Percentiles rank a stretch among this genome's conserved stretches.
Evolutionary conservation across 2,329 filamentous ascomycete genomes (phyloP).

Genomic region (Rutstroemia sydowiana): DNA sequence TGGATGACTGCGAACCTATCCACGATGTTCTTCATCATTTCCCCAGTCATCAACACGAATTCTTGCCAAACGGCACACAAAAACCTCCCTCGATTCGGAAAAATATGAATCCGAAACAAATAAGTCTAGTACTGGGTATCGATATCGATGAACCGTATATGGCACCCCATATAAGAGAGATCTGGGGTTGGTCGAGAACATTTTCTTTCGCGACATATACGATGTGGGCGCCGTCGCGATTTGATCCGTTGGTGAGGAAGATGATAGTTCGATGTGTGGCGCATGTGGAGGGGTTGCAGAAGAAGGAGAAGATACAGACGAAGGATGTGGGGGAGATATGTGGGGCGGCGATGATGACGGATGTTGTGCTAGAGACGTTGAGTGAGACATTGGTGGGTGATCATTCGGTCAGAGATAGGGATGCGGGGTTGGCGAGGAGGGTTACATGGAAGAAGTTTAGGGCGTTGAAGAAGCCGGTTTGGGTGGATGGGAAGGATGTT

Average conservation of each 20-base stretch:
- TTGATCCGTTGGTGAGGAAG: slow-evolving; percentile 19
- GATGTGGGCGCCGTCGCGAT: slow-evolving; percentile 20
- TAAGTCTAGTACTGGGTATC: slow-evolving; percentile 21
- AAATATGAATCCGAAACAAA: no score
- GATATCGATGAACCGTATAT: slow-evolving; percentile 22
- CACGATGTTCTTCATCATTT: background rate
- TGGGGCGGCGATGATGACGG: slow-evolving; percentile 21
- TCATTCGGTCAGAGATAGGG: slow-evolving; percentile 17
- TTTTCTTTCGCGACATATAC: slow-evolving; percentile 16
- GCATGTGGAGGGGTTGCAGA: slow-evolving; percentile 7
- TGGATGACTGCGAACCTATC: slow-evolving; percentile 14
- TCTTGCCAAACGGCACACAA: no score
- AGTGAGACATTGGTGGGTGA: slow-evolving; percentile 12
- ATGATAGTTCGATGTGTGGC: slow-evolving; percentile 20
- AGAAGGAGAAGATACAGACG: background rate
- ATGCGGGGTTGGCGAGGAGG: slow-evolving; percentile 20
- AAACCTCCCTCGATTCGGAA: no score
- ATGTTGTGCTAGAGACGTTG: slow-evolving; percentile 17
- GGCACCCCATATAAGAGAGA: slow-evolving; percentile 5
- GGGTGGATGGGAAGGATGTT: slow-evolving; percentile 13
- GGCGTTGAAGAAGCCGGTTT: slow-evolving; percentile 12
- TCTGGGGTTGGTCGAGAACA: slow-evolving; percentile 16
- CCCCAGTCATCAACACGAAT: background rate
- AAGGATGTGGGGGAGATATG: slow-evolving; percentile 14
- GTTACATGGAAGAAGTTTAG: slow-evolving; percentile 23